Conservation (phyloP, 1,139 yeast species). For the Chernovozyma aurita region DNA sequence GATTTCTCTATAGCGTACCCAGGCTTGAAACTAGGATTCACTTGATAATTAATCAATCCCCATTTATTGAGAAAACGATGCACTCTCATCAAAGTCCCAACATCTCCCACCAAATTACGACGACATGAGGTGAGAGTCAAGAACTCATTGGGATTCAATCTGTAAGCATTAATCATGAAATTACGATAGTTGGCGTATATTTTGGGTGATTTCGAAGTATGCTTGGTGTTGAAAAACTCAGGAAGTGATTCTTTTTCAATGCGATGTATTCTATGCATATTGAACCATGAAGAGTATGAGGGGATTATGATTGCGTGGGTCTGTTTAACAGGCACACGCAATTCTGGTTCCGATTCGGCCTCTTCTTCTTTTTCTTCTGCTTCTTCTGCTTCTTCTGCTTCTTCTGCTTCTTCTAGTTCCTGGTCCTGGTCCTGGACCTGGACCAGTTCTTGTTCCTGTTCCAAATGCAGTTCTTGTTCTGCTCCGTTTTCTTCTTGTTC, state of each 20-base stretch:
- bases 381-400: constrained; percentile 5
- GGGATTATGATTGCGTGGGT: constrained; percentile 91
- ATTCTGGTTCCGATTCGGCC: constrained; percentile 32
- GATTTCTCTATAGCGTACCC: constrained; percentile 59
- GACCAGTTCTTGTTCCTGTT: not conserved
- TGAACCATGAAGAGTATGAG: constrained; percentile 90
- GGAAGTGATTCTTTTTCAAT: constrained; percentile 75
- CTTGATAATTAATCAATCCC: constrained; percentile 97
- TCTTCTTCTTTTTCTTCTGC: constrained; percentile 13
- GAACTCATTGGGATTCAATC: constrained; percentile 90
- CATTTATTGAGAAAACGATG: constrained; percentile 89
- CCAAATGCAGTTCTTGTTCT: not conserved
- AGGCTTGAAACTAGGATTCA: constrained; percentile 63
- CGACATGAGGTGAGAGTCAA: constrained; percentile 91
- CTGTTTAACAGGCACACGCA: constrained; percentile 43
- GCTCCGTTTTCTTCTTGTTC: not conserved
- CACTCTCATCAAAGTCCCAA: constrained; percentile 85
- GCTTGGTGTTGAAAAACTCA: constrained; percentile 76
- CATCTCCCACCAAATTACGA: constrained; percentile 94
- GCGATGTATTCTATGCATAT: constrained; percentile 62
- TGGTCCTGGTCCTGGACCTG: constrained; percentile 1
- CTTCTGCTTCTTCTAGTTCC: not conserved
- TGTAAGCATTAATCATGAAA: constrained; percentile 88
- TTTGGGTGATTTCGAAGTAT: constrained; percentile 82
- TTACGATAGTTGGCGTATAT: constrained; percentile 85